Evolutionary conservation across 2,329 filamentous ascomycete genomes (phyloP).

Genomic region (Phialemoniopsis sp.): DNA sequence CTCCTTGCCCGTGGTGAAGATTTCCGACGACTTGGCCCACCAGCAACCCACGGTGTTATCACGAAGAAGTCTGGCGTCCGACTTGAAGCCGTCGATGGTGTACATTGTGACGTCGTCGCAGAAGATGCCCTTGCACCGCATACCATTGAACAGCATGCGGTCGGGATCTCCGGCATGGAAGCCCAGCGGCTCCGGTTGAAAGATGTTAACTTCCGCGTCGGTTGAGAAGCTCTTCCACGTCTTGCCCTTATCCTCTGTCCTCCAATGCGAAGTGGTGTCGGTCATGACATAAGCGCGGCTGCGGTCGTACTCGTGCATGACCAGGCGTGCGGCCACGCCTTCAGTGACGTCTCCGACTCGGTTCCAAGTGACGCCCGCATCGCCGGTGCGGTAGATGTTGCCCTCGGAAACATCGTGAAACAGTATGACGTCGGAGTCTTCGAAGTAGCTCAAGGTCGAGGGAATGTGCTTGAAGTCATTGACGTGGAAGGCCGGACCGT

Average conservation of each 20-base stretch:
- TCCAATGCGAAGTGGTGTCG: slow-evolving; percentile 66
- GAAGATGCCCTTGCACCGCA: slow-evolving; percentile 60
- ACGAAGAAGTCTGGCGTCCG: slow-evolving; percentile 59
- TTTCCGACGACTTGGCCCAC: slow-evolving; percentile 76
- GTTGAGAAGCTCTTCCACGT: slow-evolving; percentile 74
- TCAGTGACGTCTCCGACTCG: slow-evolving; percentile 60
- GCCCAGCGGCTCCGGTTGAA: slow-evolving; percentile 48
- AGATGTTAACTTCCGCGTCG: slow-evolving; percentile 50
- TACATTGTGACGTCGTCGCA: slow-evolving; percentile 66
- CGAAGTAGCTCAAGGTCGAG: slow-evolving; percentile 78
- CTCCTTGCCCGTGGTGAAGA: slow-evolving; percentile 67
- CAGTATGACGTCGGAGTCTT: slow-evolving; percentile 78
- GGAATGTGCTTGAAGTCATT: slow-evolving; percentile 65
- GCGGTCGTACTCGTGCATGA: slow-evolving; percentile 75
- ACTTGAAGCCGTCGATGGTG: slow-evolving; percentile 81
- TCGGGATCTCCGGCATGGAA: slow-evolving; percentile 84
- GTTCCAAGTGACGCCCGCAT: slow-evolving; percentile 78
- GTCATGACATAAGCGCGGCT: slow-evolving; percentile 80
- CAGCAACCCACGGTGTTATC: slow-evolving; percentile 71
- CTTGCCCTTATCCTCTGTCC: slow-evolving; percentile 78
- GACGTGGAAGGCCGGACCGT: slow-evolving; percentile 61
- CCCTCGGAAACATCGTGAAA: slow-evolving; percentile 63
- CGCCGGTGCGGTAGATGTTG: slow-evolving; percentile 70
- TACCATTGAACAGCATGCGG: slow-evolving; percentile 80
- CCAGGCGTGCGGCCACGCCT: slow-evolving; percentile 57